Evolutionary conservation across 2,329 filamentous ascomycete genomes (phyloP), one percentile per base, ranked within the genome.

Genomic region (Fusarium marasasianum): DNA sequence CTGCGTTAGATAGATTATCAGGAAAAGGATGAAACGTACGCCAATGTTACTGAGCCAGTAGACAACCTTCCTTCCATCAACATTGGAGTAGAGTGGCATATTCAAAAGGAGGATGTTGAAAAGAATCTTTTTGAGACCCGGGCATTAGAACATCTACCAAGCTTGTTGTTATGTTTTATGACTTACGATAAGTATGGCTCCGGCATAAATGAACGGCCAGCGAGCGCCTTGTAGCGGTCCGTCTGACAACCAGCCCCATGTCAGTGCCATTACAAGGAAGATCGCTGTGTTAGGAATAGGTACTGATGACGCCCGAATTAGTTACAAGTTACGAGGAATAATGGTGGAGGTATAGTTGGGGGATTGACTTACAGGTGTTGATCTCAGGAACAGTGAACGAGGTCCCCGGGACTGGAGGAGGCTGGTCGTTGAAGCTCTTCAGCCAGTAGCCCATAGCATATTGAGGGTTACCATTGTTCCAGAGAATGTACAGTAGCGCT

Each of bases 41-140:
- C 70, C 74, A 29, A 77, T 75, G 7, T 77, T 51, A 12, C 61
- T 66, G 10, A 77, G 61, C 74, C 74, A 76, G 41, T 76, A 77
- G 10, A 76, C 67, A 20, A 64, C 29, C 50, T 63, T 76, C 10
- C 74, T 65, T 10, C 51, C 55, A 1, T 53, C 53, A 4, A 68
- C 64, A 7, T 71, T 61, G 5, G 38, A 18, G 38, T 77, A 77
- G 1, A 76, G 66, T 1, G 72, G 71, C 69, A 77, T 71, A 2
- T 73, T 62, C 1, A 72, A 35, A 11, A 77, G 40, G 3, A 68
- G 26, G 26, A 59, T 37, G 15, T 61, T 26, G 20, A 77, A 75
- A 5, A 70, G 40, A 24, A 76, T 50, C 75, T 76, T 3, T 20
- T 20, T 5, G 20, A 17, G 51, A 7, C 24, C 4, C 4, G 0